phyloP scores from a whole-genome alignment of 257 asterid species.

The Thymus mandschuricus region DNA sequence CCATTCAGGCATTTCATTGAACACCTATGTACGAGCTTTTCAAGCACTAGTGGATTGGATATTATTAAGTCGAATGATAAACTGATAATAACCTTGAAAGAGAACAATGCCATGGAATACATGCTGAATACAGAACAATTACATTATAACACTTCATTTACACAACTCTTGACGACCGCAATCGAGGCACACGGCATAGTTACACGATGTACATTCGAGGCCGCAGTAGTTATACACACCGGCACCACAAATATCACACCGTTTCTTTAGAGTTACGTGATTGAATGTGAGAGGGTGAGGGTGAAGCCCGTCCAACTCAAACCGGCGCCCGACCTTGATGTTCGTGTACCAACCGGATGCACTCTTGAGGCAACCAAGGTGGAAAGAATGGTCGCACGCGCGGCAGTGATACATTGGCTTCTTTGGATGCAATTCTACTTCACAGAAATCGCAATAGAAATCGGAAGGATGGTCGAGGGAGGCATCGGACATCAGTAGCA shows the following conservation, averaged over 20 bases:
- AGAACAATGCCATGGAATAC: too few relatives aligned
- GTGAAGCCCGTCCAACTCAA: background rate
- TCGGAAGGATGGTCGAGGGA: background rate
- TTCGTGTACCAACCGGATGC: background rate
- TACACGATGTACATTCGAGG: slow-evolving; percentile 4
- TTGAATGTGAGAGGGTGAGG: background rate
- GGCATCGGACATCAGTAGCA: background rate
- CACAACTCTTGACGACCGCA: background rate
- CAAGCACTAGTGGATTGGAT: too few relatives aligned
- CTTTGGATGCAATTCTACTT: slow-evolving; percentile 3
- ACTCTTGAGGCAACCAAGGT: background rate
- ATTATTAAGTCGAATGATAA: too few relatives aligned
- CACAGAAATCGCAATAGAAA: background rate
- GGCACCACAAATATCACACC: background rate
- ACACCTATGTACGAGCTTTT: too few relatives aligned
- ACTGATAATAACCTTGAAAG: too few relatives aligned
- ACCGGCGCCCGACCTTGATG: background rate
- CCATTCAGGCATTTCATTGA: too few relatives aligned
- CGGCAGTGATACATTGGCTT: slow-evolving; percentile 2
- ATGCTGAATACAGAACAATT: too few relatives aligned
- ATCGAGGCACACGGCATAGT: background rate
- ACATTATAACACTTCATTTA: too few relatives aligned
- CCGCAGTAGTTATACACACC: background rate
- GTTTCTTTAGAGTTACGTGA: background rate
- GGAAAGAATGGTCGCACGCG: background rate